Conservation (phyloP, 148 eudicot genomes). For the Polygonum maritimum region DNA sequence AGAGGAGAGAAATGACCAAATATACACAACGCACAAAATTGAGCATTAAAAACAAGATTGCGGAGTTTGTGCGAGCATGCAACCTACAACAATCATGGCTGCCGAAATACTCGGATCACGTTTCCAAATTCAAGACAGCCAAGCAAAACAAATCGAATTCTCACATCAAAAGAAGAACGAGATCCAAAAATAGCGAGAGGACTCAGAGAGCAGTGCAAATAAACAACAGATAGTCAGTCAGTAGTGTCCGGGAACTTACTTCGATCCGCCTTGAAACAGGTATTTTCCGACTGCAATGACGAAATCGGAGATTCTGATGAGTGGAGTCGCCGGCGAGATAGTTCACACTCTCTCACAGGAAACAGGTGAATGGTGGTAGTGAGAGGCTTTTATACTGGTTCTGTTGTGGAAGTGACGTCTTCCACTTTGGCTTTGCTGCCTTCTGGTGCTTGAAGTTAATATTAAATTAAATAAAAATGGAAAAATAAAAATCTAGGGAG, state of each 20-base stretch:
- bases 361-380: not conserved
- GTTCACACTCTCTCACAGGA: not conserved
- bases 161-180: not conserved
- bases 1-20: not conserved
- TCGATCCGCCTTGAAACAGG: not conserved
- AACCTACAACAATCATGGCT: not conserved
- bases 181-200: slow-evolving; percentile 6
- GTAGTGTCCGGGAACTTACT: not conserved
- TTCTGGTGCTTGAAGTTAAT: not conserved
- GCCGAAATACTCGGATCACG: slow-evolving; percentile 5
- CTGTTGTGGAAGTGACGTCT: not conserved
- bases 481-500: not conserved
- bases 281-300: not conserved
- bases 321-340: slow-evolving; percentile 1
- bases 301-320: not conserved
- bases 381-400: slow-evolving; percentile 1
- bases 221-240: not conserved
- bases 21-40: not conserved
- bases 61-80: slow-evolving; percentile 7
- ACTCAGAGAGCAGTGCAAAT: not conserved
- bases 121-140: not conserved
- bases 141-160: not conserved
- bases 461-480: not conserved
- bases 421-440: not conserved
- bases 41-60: slow-evolving; percentile 1